These are phyloP conservation scores for Nicotiana otophora DNA, from an alignment of 257 asterid genomes.

Conservation along the genomic window DNA sequence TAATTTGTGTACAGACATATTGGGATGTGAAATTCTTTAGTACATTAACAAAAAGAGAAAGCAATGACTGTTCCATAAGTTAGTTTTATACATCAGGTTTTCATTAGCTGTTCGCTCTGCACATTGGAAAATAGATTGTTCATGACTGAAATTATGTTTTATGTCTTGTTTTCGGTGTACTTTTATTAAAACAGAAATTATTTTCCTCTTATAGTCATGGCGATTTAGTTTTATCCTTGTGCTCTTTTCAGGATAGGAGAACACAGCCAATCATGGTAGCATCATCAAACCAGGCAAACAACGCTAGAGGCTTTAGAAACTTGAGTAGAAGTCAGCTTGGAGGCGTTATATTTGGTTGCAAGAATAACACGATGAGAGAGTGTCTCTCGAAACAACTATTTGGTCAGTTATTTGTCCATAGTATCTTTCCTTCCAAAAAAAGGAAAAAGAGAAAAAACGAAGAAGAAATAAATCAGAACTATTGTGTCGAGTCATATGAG, in stretches of 20 bases:
- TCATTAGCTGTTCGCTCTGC: neutral
- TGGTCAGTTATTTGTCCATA: conserved; percentile 25
- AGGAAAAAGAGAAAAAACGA: too few relatives aligned
- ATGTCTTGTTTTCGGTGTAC: neutral
- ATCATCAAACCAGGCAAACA: neutral
- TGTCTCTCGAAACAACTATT: conserved; percentile 33
- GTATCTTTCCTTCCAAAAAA: conserved; percentile 3
- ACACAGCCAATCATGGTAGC: conserved; percentile 10
- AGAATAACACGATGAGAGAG: conserved; percentile 26
- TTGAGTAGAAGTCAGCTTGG: conserved; percentile 31
- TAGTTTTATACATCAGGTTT: neutral
- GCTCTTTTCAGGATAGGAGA: conserved; percentile 42
- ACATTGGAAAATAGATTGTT: neutral
- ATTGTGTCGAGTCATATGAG: neutral
- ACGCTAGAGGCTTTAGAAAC: conserved; percentile 14
- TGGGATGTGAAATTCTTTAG: neutral
- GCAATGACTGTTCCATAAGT: neutral
- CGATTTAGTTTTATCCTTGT: conserved; percentile 6
- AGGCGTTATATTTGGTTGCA: conserved; percentile 43
- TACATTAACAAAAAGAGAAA: neutral
- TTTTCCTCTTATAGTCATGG: neutral
- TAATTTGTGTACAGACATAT: neutral
- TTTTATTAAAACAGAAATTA: neutral
- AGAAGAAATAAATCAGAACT: neutral
- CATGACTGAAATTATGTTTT: neutral